Evolutionary conservation across 2,329 filamentous ascomycete species (phyloP), one percentile per base, ranked within the genome.

Genomic region (Ophiosphaerella herpotricha): DNA sequence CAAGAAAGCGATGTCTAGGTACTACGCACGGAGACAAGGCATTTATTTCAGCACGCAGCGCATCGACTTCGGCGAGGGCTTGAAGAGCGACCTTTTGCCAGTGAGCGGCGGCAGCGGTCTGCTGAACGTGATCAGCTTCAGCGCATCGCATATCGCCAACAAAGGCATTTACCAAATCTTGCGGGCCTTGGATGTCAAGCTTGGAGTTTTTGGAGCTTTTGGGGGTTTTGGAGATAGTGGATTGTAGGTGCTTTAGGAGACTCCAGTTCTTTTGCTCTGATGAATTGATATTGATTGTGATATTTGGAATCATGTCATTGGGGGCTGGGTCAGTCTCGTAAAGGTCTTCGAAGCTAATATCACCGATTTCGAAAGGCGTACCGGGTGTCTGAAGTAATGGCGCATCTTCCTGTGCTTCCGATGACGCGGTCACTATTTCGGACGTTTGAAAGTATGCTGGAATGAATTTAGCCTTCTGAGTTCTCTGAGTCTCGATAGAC

Each of bases 121-220:
- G 32, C 12, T 46, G 37, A 3, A 18, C 14, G 24, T 57, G 48
- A 2, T 54, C 50, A 1, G 6, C 11, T 8, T 52, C 53, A 1
- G 39, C 16, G 0, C 38, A 31, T 7, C 54, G 18, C 50, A 61
- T 56, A 1, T 35, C 37, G 5, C 29, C 33, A 2, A 49, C n/a
- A 12, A 62, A 53, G 11, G 52, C 43, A 0, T 44, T 21, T 2
- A 52, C 45, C 5, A 50, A 13, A 0, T 49, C 26, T 12, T 23
- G 32, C 1, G 60, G 58, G 4, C 58, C 58, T 9, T 46, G 32
- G 16, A 63, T 50, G 7, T 62, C 23, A 26, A 63, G 33, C 4
- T 37, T 38, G 0, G 54, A 48, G 1, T 26, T 41, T 11, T 41
- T 32, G 7, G 49, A 4, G 1, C 26, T 43, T 11, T 41, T 34